Percentiles rank a stretch among this genome's conserved stretches.
Conservation (phyloP, 2,329 filamentous ascomycete species). For the Cladosporium velox region DNA sequence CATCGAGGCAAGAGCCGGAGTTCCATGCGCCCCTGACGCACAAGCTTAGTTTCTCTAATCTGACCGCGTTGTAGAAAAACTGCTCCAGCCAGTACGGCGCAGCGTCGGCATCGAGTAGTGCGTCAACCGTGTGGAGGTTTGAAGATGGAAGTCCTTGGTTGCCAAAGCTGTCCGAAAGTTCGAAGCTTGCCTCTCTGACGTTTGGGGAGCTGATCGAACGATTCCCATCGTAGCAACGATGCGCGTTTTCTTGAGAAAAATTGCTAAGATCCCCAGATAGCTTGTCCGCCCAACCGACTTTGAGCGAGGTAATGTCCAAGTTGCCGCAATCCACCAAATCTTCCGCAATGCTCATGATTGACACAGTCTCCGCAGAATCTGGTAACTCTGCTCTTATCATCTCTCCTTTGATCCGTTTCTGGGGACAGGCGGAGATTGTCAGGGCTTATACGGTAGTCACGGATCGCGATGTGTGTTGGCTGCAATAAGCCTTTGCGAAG, state of each 20-base stretch:
- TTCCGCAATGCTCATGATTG: not conserved
- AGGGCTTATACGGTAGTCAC: not conserved
- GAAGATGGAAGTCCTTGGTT: not conserved
- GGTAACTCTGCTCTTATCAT: not conserved
- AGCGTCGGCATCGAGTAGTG: not conserved
- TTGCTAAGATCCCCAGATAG: not conserved
- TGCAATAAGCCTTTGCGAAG: not conserved
- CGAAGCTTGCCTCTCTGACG: not conserved
- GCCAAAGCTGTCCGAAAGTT: not conserved
- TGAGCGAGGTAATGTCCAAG: not conserved
- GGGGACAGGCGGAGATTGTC: not conserved
- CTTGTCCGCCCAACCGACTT: not conserved
- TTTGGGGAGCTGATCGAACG: not conserved
- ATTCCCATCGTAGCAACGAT: not conserved
- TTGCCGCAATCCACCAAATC: not conserved
- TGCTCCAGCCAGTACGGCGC: slow-evolving; percentile 6
- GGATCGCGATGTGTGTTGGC: not conserved
- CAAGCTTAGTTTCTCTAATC: not conserved
- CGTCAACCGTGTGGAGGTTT: not conserved
- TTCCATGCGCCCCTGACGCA: too few relatives aligned
- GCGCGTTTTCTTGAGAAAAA: not conserved
- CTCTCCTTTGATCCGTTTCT: not conserved
- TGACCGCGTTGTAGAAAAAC: slow-evolving; percentile 1
- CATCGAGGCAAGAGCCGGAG: not conserved
- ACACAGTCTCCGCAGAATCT: not conserved